Evolutionary conservation across 305 asterid genomes (phyloP), one percentile per base, ranked within the genome.

Genomic region (Fraxinus floribunda): DNA sequence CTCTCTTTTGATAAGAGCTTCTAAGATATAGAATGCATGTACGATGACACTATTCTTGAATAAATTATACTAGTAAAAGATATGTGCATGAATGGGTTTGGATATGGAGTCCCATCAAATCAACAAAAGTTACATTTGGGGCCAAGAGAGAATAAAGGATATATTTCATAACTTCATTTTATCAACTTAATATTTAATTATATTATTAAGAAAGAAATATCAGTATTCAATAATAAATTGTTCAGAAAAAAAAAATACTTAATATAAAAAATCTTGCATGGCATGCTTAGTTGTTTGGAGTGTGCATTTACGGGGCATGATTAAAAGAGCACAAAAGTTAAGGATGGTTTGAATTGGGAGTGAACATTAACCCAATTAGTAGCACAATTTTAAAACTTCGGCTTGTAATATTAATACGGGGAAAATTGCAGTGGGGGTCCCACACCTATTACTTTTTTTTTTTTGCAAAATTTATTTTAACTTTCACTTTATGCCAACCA

Each of bases 31-130:
- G 52, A 41, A 41, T 41, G 52, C 52, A 41, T 41, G 52, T 2
- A 41, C 52, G 8, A 41, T 10, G 0, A 10, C 52, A 41, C 16
- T 41, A 41, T 41, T 41, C 52, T 41, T 11, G 16, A 41, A 41
- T 41, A 41, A 41, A 41, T 41, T n/a, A n/a, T 41, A 41, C 16
- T 41, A 10, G 44, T 41, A 41, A 41, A 41, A 41, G 52, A 2
- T 41, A 41, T 10, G 52, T 10, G 16, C 52, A 41, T 41, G 52
- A 41, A 16, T 34, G 41, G 35, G 10, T 60, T 60, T 84, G 83
- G 85, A 85, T 85, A 81, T 81, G 85, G 64, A 81, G 78, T 64
- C 87, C 87, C 86, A 78, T 78, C 87, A 85, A 85, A 85, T 81
- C 81, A 81, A 35, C 30, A 62, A 85, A 81, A 85, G 84, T 46